Evolutionary conservation across 225 moss, liverwort and hornwort species (phyloP), one percentile per base, ranked within the genome.

Genomic region (Pseudoscleropodium purum): DNA sequence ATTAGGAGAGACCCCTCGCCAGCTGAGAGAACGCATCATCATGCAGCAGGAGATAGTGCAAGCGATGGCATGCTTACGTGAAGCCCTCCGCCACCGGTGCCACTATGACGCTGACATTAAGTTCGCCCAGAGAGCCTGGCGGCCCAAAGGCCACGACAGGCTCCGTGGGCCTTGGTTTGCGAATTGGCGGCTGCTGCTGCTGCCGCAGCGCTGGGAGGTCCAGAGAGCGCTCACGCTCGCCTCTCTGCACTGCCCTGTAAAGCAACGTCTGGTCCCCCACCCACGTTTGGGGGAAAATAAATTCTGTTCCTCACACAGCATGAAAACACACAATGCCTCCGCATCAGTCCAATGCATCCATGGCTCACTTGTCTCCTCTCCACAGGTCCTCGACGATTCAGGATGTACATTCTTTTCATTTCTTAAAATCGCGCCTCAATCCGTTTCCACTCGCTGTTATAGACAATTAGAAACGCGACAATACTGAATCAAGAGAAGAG

Each of bases 191-290:
- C n/a, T 6, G 84, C 54, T 64, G 88, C 84, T 43, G 90, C 83
- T 88, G 84, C 86, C 90, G 93, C 75, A 94, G 77, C 45, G 97
- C 88, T 57, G 95, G 96, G 64, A 96, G 84, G 80, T 98, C 96
- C 36, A 97, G 94, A 61, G 93, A 93, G 57, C 98, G 93, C 87
- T 97, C 96, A 72, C 92, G 92, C 87, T 98, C 96, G 24, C 91
- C 95, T 90, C 97, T 92, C 85, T 97, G 95, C 43, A 93, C 94
- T 29, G 98, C 97, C 78, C 96, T 92, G 86, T 97, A 97, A 60
- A 99, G 86, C 79, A 99, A 86, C 43, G 95, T 95, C 92, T 99
- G 97, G 90, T 99, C 98, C n/a, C 96, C 97, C 13, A 99, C 96
- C 98, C 97, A 99, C 29, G 89, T 88, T 65, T 92, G 74, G 11